These are phyloP conservation scores for Clonostachys sp. DNA, from an alignment of 2,329 filamentous ascomycete species.

Conservation along the genomic window DNA sequence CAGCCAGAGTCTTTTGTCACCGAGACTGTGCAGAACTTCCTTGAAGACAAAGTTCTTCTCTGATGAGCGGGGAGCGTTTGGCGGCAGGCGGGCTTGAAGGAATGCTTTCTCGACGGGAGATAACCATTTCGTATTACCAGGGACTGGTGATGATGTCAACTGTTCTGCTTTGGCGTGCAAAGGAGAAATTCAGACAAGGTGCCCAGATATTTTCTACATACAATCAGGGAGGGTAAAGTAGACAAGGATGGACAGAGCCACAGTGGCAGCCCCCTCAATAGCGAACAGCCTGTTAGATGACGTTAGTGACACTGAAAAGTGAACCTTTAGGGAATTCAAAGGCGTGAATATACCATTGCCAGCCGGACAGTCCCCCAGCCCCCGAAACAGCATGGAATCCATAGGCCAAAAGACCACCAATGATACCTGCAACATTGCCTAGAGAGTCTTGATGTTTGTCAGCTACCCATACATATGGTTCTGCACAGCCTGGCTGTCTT, in stretches of 20 bases:
- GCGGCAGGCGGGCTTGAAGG: constrained; percentile 38
- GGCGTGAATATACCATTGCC: constrained; percentile 12
- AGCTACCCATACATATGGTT: not conserved
- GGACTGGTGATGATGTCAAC: constrained; percentile 22
- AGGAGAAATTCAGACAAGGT: too few relatives aligned
- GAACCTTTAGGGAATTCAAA: not conserved
- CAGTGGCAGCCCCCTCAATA: constrained; percentile 38
- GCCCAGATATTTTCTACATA: constrained; percentile 13
- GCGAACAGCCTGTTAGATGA: constrained; percentile 21
- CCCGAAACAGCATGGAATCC: constrained; percentile 33
- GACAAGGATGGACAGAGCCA: constrained; percentile 37
- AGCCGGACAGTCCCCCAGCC: constrained; percentile 20
- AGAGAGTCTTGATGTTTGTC: constrained; percentile 19
- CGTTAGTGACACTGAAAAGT: not conserved
- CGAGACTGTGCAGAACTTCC: constrained; percentile 29
- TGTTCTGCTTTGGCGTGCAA: too few relatives aligned
- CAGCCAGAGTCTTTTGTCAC: constrained; percentile 35
- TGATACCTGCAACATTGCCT: constrained; percentile 32
- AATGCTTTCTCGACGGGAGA: constrained; percentile 39
- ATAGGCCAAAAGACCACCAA: constrained; percentile 36
- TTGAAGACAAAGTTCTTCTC: constrained; percentile 32
- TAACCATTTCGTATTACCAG: constrained; percentile 36
- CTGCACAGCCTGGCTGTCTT: constrained; percentile 4
- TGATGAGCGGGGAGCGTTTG: constrained; percentile 32
- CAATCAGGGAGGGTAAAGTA: constrained; percentile 51